phyloP scores from a whole-genome alignment of 768 basidiomycete genomes.

The Cystobasidium onofrii region DNA sequence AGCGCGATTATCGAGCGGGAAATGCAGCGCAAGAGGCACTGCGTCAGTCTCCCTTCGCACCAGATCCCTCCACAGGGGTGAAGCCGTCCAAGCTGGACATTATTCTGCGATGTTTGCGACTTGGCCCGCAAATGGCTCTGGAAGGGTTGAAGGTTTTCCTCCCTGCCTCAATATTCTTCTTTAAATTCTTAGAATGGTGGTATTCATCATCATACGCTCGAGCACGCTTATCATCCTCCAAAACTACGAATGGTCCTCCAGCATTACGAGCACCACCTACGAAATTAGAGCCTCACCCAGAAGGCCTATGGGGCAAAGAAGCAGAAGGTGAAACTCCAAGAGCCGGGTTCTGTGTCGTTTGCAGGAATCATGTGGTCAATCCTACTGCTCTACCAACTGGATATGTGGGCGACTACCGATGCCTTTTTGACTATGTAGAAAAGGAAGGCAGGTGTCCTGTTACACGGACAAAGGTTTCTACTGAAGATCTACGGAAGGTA shows the following conservation, averaged over 20 bases:
- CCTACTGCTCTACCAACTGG: conserved; percentile 33
- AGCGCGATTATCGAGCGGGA: conserved; percentile 56
- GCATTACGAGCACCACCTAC: conserved; percentile 11
- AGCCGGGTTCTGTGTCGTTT: conserved; percentile 30
- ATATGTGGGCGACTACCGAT: conserved; percentile 33
- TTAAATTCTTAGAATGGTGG: conserved; percentile 99
- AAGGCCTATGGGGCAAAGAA: conserved; percentile 17
- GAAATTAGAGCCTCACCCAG: neutral
- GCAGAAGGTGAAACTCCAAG: neutral
- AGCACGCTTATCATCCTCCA: neutral
- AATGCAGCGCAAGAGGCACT: conserved; percentile 23
- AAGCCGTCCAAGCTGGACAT: neutral
- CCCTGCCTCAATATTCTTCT: conserved; percentile 82
- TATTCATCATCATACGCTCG: conserved; percentile 60
- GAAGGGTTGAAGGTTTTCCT: conserved; percentile 71
- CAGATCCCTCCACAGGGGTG: conserved; percentile 24
- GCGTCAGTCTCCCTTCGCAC: conserved; percentile 8
- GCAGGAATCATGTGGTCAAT: conserved; percentile 12
- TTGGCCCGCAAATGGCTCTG: conserved; percentile 47
- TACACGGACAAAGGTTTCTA: conserved; percentile 23
- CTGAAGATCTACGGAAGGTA: conserved; percentile 34
- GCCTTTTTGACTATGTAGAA: conserved; percentile 31
- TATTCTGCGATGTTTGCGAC: neutral
- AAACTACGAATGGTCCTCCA: conserved; percentile 7
- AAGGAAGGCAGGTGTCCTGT: conserved; percentile 31